Evolutionary conservation across 805 yeast species (phyloP).

Genomic region (Kregervanrija pseudodelftensis): DNA sequence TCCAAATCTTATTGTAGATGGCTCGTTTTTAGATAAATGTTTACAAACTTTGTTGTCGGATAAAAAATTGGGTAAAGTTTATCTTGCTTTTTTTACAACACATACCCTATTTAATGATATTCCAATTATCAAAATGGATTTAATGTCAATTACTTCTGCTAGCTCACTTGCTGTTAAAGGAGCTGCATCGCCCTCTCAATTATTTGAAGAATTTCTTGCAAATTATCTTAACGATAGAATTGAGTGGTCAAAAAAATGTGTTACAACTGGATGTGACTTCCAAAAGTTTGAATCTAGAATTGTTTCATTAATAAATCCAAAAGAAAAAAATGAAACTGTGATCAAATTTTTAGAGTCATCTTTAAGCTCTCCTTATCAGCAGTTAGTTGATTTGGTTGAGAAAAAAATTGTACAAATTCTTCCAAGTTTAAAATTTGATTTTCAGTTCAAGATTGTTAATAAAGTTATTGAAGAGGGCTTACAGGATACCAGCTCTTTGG

Average conservation of each 20-base stretch:
- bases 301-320: conserved; percentile 52
- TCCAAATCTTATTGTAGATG: conserved; percentile 44
- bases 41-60: conserved; percentile 35
- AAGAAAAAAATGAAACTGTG: conserved; percentile 50
- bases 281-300: conserved; percentile 49
- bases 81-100: conserved; percentile 58
- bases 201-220: conserved; percentile 39
- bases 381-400: conserved; percentile 42
- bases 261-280: conserved; percentile 42
- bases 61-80: conserved; percentile 48
- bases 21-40: conserved; percentile 34
- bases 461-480: conserved; percentile 48
- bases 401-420: conserved; percentile 50
- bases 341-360: conserved; percentile 53
- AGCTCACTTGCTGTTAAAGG: conserved; percentile 33
- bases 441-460: conserved; percentile 50
- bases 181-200: conserved; percentile 37
- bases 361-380: conserved; percentile 38
- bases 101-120: conserved; percentile 50
- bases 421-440: conserved; percentile 46
- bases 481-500: conserved; percentile 27
- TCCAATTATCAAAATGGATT: conserved; percentile 48
- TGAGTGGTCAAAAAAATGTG: conserved; percentile 37
- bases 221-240: conserved; percentile 41
- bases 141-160: conserved; percentile 39